These are phyloP conservation scores for Insectozyma bohioensis DNA, from an alignment of 1,139 yeast species.

Conservation along the genomic window DNA sequence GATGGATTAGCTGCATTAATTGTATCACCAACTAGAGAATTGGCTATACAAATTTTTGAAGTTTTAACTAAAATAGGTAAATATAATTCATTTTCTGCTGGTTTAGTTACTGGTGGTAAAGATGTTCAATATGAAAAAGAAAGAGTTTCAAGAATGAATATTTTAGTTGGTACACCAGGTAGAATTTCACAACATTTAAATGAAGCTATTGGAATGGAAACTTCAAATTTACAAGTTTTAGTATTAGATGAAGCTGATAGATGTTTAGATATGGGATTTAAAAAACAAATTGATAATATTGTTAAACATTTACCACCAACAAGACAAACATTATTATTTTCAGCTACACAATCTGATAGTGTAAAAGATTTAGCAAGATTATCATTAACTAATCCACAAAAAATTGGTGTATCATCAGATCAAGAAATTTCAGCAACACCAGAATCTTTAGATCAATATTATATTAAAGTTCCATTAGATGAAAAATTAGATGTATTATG, in stretches of 20 bases:
- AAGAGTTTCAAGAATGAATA: conserved; percentile 79
- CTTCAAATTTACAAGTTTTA: conserved; percentile 74
- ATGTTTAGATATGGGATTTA: conserved; percentile 95
- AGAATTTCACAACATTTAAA: conserved; percentile 92
- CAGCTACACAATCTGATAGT: conserved; percentile 92
- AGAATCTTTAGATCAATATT: conserved; percentile 78
- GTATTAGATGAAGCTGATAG: conserved; percentile 97
- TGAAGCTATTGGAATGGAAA: conserved; percentile 84
- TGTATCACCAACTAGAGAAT: conserved; percentile 90
- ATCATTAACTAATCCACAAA: conserved; percentile 76
- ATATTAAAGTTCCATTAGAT: conserved; percentile 65
- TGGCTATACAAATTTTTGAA: conserved; percentile 92
- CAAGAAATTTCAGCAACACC: conserved; percentile 67
- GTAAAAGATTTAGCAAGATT: conserved; percentile 87
- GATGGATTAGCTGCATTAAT: conserved; percentile 95
- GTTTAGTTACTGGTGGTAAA: conserved; percentile 95
- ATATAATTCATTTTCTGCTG: conserved; percentile 81
- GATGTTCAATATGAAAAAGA: conserved; percentile 87
- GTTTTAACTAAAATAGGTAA: conserved; percentile 84
- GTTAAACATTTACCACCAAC: conserved; percentile 78
- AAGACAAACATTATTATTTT: conserved; percentile 85
- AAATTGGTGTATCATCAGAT: conserved; percentile 62
- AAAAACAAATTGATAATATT: conserved; percentile 82
- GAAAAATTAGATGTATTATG: conserved; percentile 85
- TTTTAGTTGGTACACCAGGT: conserved; percentile 95